Percentiles rank a stretch among this genome's conserved stretches.
phyloP scores from a whole-genome alignment of 2,329 filamentous ascomycete species.

The Chaetomium olivaceum region DNA sequence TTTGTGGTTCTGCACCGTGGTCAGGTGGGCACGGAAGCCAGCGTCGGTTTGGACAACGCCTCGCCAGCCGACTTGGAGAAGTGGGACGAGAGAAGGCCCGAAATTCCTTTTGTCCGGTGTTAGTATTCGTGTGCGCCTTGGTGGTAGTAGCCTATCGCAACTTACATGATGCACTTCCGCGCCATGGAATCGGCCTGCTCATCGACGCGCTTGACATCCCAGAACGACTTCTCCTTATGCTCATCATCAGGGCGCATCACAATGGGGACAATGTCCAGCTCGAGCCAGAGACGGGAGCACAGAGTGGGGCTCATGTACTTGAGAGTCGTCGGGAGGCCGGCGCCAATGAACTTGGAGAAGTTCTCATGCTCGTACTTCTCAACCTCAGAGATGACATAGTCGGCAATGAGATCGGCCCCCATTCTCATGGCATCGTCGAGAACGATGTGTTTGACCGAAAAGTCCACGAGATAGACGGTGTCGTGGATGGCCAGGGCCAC shows the following conservation, averaged over 20 bases:
- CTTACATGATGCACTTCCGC: conserved; percentile 73
- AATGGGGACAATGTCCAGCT: conserved; percentile 74
- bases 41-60: conserved; percentile 72
- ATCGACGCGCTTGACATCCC: conserved; percentile 64
- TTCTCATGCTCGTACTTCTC: conserved; percentile 63
- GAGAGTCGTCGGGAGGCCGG: conserved; percentile 65
- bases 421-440: conserved; percentile 44
- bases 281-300: conserved; percentile 71
- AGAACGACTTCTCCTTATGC: conserved; percentile 46
- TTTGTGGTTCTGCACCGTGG: conserved; percentile 57
- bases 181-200: conserved; percentile 82
- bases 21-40: conserved; percentile 62
- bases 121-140: conserved; percentile 7
- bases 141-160: conserved; percentile 16
- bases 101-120: conserved; percentile 57
- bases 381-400: conserved; percentile 60
- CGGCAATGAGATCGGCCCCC: conserved; percentile 52
- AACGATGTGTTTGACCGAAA: conserved; percentile 61
- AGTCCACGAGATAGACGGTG: conserved; percentile 73
- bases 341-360: conserved; percentile 72
- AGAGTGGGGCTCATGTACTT: conserved; percentile 63
- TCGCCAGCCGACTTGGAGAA: conserved; percentile 66
- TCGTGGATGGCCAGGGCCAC: conserved; percentile 72
- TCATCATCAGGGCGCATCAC: conserved; percentile 56
- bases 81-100: conserved; percentile 68